These are phyloP conservation scores for Oxalis stricta DNA, from an alignment of 441 rosid genomes.

Conservation along the genomic window DNA sequence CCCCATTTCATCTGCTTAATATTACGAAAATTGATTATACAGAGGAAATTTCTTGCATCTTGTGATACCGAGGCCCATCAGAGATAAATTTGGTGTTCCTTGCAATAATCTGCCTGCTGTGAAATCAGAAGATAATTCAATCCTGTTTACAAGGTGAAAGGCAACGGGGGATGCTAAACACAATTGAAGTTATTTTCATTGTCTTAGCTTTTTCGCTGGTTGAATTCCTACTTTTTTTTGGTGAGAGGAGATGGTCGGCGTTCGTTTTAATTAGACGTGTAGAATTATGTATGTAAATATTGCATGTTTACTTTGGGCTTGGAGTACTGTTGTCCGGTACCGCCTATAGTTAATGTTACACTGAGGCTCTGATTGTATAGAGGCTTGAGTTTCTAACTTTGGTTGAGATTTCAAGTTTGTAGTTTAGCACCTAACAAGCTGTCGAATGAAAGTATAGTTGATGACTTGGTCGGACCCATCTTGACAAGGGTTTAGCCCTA, in stretches of 20 bases:
- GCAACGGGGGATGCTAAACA: no score
- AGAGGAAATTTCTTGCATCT: constrained; percentile 40
- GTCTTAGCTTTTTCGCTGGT: no score
- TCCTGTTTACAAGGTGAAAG: constrained; percentile 15
- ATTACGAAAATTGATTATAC: constrained; percentile 9
- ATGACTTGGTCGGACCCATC: no score
- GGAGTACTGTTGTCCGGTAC: no score
- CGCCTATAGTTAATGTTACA: no score
- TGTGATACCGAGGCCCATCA: constrained; percentile 16
- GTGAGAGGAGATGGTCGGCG: no score
- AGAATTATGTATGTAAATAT: background rate
- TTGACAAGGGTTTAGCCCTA: no score
- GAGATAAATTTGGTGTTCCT: constrained; percentile 4
- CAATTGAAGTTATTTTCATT: no score
- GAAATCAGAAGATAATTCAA: constrained; percentile 10
- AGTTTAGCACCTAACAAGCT: no score
- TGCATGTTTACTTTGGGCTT: no score
- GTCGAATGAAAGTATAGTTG: no score
- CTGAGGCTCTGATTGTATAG: constrained; percentile 20
- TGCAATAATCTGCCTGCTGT: constrained; percentile 1
- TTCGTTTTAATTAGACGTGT: background rate
- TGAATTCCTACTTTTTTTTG: no score
- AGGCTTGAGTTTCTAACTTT: constrained; percentile 11
- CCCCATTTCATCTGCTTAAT: background rate
- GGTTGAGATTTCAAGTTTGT: background rate